Conservation (phyloP, 441 rosid genomes). For the Corymbia citriodora region DNA sequence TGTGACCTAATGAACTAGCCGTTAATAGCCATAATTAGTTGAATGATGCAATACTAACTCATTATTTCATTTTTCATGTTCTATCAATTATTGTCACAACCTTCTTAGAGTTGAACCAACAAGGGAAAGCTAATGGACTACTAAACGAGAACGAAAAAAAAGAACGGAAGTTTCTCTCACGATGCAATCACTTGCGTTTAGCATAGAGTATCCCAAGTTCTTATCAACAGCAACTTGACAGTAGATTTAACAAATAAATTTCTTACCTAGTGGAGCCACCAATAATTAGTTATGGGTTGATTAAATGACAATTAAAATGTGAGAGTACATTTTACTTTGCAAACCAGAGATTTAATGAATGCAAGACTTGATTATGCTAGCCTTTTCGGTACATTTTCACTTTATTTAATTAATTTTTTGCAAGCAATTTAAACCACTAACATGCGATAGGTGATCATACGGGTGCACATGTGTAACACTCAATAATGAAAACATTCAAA, state of each 20-base stretch:
- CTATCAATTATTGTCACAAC: accelerated
- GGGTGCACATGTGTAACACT: accelerated
- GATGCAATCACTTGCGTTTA: background rate
- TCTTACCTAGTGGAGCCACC: background rate
- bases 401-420: background rate
- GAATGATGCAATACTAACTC: background rate
- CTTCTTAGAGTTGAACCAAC: background rate
- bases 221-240: background rate
- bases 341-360: background rate
- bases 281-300: background rate
- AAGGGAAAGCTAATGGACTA: background rate
- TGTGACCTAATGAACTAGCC: background rate
- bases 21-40: background rate
- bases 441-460: too few relatives aligned
- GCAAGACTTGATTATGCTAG: background rate
- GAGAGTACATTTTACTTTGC: background rate
- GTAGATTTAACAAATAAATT: background rate
- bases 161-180: background rate
- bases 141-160: background rate
- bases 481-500: too few relatives aligned
- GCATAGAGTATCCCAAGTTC: background rate
- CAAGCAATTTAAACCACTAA: background rate
- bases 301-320: background rate
- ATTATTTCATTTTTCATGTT: background rate
- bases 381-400: background rate